Base-by-base conservation (phyloP, 1,284 basidiomycete species). In the Cryptococcus jaspeensis region DNA sequence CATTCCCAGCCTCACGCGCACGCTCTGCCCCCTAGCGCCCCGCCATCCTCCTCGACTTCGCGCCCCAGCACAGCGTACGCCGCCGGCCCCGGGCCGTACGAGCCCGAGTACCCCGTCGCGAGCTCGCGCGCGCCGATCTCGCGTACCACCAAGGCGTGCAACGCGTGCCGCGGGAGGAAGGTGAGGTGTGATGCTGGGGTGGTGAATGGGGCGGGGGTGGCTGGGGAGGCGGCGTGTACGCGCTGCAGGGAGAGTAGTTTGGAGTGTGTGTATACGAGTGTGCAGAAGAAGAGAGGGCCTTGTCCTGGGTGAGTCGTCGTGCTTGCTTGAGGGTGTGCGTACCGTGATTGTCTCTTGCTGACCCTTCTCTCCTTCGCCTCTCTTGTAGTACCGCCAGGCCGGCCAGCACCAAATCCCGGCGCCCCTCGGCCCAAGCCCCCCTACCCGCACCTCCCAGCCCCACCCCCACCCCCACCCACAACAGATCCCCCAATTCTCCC, bases 261-360 rank as follows among this genome's bases (percentile, higher is more conserved):
- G 8, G 59, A 61, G 22, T 76, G 74, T 52, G 60, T 70, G n/a
- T 76, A 73, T 52, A 64, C 71, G 7, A 70, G 69, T 32, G 60
- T 65, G 3, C 74, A 76, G 59, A 71, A 74, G 63, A 76, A 76
- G 55, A 62, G 74, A 16, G 74, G 74, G 7, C 74, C 74, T 1
- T 69, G 68, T 57, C 70, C 70, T 2, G 70, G 72, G 55, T 63
- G 43, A 56, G 64, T 62, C 2, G n/a, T n/a, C n/a, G n/a, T n/a
- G n/a, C n/a, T n/a, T 15, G n/a, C 8, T 37, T 18, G 20, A 46
- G 7, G 9, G 45, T n/a, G n/a, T n/a, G n/a, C n/a, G n/a, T n/a
- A 18, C 18, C 15, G 15, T 15, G 15, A 11, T 22, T 40, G 28
- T 22, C 28, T 5, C 36, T n/a, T 15, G 16, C 12, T 35, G 8